Evolutionary conservation across 371 early-diverging fungal species (phyloP), one percentile per base, ranked within the genome.

Genomic region (Smittium culicis): DNA sequence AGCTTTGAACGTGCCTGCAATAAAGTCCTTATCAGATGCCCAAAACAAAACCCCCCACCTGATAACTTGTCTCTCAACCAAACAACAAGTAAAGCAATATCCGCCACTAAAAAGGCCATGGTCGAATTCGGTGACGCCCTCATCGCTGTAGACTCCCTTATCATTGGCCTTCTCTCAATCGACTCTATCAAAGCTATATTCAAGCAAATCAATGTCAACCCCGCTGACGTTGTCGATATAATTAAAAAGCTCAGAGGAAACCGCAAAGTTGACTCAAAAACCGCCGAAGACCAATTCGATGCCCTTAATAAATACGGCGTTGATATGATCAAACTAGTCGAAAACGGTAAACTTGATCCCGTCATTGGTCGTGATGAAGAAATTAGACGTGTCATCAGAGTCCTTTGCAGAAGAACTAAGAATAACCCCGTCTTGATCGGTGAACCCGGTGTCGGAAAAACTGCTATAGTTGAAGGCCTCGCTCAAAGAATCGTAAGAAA

Each of bases 401-500:
- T 93, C 16, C 79, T 95, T 67, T 84, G 89, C 24, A 83, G 91
- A 62, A 79, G 89, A 77, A 92, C 89, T 61, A 96, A 96, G 77
- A 90, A 91, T 74, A 95, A 94, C 76, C 92, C 94, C 1, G 90
- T 94, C 3, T 75, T 94, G 64, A 89, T 95, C 35, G 95, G 92
- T 28, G 90, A 89, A 68, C 96, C 96, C 16, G 97, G 98, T 73
- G 92, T 91, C 1, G 97, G 96, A 60, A 97, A 97, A 70, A 96
- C 96, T 0, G 96, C 96, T 65, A 92, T 96, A 66, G 94, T 92
- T 1, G 96, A 96, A 78, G 95, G 96, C 8, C 80, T 96, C 30
- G 99, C 99, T 1, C 93, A 94, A 75, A 88, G 98, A 61, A 99
- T 99, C 74, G 90, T 98, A 8, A 85, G 88, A 35, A 86, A 90